These are phyloP conservation scores for Gaertneriomyces semiglobifer DNA, from an alignment of 192 early-diverging fungal species.

Conservation along the genomic window DNA sequence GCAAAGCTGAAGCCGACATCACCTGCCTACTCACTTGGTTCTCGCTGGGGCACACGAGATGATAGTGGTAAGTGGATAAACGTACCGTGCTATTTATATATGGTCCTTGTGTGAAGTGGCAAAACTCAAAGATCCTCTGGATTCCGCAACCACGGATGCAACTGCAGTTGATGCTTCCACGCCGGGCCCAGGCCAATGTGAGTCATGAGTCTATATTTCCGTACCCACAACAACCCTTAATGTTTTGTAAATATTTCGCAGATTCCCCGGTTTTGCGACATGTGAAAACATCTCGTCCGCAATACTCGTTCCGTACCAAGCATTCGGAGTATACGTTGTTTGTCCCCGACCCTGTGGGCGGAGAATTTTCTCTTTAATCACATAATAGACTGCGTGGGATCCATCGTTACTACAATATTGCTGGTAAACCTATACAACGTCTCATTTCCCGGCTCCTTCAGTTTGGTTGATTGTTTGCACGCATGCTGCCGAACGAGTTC, in stretches of 20 bases:
- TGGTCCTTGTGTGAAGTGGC: no score
- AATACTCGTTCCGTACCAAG: constrained; percentile 55
- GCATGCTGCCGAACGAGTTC: no score
- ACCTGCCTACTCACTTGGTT: constrained; percentile 52
- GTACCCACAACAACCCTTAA: neutral
- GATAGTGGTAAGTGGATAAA: neutral
- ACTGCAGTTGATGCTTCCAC: constrained; percentile 27
- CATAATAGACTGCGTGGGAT: no score
- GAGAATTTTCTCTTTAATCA: constrained; percentile 48
- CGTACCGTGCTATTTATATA: no score
- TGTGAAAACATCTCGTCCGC: constrained; percentile 43
- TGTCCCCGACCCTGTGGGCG: constrained; percentile 48
- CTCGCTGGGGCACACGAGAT: constrained; percentile 31
- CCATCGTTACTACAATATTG: no score
- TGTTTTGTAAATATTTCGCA: constrained; percentile 11
- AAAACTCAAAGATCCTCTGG: no score
- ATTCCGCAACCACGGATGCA: no score
- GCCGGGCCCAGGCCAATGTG: constrained; percentile 57
- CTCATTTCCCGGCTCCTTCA: no score
- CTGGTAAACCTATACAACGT: no score
- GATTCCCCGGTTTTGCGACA: constrained; percentile 46
- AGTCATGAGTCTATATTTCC: neutral
- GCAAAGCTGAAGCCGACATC: constrained; percentile 51
- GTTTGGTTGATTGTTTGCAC: no score
- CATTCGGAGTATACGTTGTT: constrained; percentile 58